These are phyloP conservation scores for Haematococcus sp. DNA, from an alignment of 139 green algal species.

Conservation along the genomic window DNA sequence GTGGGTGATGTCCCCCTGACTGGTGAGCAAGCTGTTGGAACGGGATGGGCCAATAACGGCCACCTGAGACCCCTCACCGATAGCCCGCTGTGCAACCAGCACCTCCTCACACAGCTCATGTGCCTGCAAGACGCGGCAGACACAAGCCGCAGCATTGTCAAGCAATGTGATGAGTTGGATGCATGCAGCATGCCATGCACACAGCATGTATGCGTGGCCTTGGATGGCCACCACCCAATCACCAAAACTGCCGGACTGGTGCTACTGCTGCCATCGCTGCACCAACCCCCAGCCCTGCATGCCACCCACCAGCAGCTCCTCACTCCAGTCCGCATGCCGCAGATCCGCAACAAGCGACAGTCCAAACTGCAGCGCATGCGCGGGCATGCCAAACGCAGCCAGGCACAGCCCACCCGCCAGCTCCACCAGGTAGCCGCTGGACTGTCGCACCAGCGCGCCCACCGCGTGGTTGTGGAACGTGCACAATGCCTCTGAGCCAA, in stretches of 20 bases:
- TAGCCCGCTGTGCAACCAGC: background rate
- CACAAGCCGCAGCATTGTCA: no score
- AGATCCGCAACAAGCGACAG: background rate
- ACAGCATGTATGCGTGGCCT: no score
- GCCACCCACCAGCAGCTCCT: background rate
- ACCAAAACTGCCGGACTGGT: no score
- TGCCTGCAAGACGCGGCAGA: no score
- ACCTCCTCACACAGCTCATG: slow-evolving; percentile 14
- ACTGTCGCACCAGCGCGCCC: background rate
- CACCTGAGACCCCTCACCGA: no score
- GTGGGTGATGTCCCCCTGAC: background rate
- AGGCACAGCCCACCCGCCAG: background rate
- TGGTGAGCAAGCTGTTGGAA: background rate
- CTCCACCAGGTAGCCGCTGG: background rate
- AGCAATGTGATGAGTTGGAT: no score
- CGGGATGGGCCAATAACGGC: background rate
- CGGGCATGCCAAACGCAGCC: background rate
- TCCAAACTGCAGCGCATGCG: background rate
- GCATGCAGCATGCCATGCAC: no score
- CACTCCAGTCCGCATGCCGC: background rate
- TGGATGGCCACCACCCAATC: no score
- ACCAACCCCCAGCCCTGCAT: no score
- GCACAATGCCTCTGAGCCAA: background rate
- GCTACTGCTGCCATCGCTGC: no score
- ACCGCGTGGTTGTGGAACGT: background rate